A percentile compares a stretch with the other conserved stretches of the same genome.
Evolutionary conservation across 2,329 filamentous ascomycete species (phyloP).

Genomic region (Exophiala lecanii-corni): DNA sequence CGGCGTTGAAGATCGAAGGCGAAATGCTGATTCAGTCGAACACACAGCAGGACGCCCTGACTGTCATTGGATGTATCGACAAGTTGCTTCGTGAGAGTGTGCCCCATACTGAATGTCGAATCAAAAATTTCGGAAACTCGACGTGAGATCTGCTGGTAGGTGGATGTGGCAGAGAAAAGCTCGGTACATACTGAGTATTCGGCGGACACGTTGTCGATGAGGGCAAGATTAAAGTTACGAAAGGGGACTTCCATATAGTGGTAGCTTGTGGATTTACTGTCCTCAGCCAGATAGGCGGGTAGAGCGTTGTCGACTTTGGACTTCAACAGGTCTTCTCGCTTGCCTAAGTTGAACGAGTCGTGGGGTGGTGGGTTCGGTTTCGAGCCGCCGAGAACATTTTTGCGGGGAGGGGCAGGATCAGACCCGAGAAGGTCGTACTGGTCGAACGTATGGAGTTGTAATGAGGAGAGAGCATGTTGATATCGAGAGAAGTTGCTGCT

Average conservation of each 20-base stretch:
- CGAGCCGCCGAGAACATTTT: conserved; percentile 36
- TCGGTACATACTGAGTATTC: conserved; percentile 91
- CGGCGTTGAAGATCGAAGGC: conserved; percentile 91
- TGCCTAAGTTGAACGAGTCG: conserved; percentile 84
- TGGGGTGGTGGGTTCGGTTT: conserved; percentile 48
- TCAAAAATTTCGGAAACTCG: conserved; percentile 87
- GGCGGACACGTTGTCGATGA: conserved; percentile 88
- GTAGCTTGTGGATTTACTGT: conserved; percentile 79
- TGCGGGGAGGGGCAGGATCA: conserved; percentile 65
- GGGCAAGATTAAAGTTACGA: conserved; percentile 86
- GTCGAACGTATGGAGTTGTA: conserved; percentile 78
- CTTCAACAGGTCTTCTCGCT: conserved; percentile 76
- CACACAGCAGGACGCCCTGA: conserved; percentile 81
- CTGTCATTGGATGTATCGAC: conserved; percentile 75
- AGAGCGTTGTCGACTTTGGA: conserved; percentile 69
- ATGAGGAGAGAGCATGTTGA: conserved; percentile 72
- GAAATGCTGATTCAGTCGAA: conserved; percentile 86
- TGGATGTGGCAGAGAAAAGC: conserved; percentile 71
- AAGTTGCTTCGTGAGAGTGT: conserved; percentile 69
- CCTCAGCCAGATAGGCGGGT: conserved; percentile 84
- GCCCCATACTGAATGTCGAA: conserved; percentile 80
- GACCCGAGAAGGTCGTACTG: conserved; percentile 77
- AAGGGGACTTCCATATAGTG: conserved; percentile 91
- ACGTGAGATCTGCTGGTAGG: conserved; percentile 68
- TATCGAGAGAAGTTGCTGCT: conserved; percentile 86